Percentiles rank a stretch among this genome's conserved stretches.
Evolutionary conservation across 495 filamentous ascomycete genomes (phyloP).

Genomic region (Hyaloscypha hepaticicola): DNA sequence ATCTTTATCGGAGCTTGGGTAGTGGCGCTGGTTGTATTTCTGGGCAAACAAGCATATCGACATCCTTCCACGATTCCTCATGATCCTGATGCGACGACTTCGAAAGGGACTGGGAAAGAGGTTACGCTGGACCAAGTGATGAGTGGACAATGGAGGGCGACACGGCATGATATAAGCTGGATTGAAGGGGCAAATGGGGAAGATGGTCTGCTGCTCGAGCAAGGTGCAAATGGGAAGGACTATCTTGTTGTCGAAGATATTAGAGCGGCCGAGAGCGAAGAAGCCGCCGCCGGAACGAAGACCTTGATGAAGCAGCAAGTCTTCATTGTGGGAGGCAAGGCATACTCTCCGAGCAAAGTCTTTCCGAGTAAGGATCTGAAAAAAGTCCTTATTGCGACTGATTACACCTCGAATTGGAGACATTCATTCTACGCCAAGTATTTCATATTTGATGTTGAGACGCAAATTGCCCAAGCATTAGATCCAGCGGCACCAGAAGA

Average conservation of each 20-base stretch:
- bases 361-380: conserved; percentile 82
- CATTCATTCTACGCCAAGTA: conserved; percentile 83
- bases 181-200: conserved; percentile 81
- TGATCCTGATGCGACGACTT: conserved; percentile 63
- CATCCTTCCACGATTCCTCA: conserved; percentile 59
- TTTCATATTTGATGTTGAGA: conserved; percentile 91
- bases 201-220: conserved; percentile 80
- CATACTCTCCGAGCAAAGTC: conserved; percentile 52
- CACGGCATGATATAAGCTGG: conserved; percentile 77
- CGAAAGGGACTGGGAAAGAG: conserved; percentile 68
- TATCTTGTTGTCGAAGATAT: conserved; percentile 90
- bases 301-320: conserved; percentile 70
- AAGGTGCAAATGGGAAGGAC: conserved; percentile 54
- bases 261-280: conserved; percentile 47
- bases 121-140: conserved; percentile 82
- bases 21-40: conserved; percentile 71
- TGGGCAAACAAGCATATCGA: conserved; percentile 64
- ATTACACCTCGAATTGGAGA: conserved; percentile 75
- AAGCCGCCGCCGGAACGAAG: conserved; percentile 46
- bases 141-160: conserved; percentile 66
- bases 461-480: conserved; percentile 74
- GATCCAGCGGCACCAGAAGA: conserved; percentile 65
- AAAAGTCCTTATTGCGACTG: conserved; percentile 77
- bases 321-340: conserved; percentile 57
- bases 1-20: conserved; percentile 78